These are phyloP conservation scores for Lachnellula cervina DNA, from an alignment of 2,329 filamentous ascomycete species.

Conservation along the genomic window DNA sequence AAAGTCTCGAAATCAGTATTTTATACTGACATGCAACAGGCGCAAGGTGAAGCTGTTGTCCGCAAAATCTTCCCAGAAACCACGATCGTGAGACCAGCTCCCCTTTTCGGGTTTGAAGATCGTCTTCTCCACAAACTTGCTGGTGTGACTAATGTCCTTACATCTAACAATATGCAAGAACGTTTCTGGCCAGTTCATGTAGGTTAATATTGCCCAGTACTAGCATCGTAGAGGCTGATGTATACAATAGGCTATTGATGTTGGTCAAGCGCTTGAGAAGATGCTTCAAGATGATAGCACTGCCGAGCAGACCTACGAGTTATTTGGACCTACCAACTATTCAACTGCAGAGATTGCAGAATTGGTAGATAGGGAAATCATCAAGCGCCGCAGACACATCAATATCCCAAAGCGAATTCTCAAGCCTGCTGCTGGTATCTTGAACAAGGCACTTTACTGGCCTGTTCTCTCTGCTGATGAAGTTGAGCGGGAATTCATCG, in stretches of 20 bases:
- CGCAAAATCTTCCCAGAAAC: slow-evolving; percentile 93
- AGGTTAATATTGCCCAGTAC: slow-evolving; percentile 27
- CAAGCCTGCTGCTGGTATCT: slow-evolving; percentile 65
- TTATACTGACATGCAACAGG: slow-evolving; percentile 41
- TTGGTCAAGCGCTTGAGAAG: slow-evolving; percentile 79
- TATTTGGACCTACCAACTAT: slow-evolving; percentile 92
- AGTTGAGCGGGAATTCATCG: slow-evolving; percentile 86
- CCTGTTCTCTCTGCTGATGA: slow-evolving; percentile 76
- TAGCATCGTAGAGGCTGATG: not conserved
- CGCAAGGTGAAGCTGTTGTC: slow-evolving; percentile 73
- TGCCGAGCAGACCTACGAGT: slow-evolving; percentile 84
- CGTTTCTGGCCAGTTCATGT: slow-evolving; percentile 88
- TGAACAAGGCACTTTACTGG: slow-evolving; percentile 90
- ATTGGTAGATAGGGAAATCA: slow-evolving; percentile 86
- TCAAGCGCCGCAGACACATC: slow-evolving; percentile 83
- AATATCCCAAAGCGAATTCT: slow-evolving; percentile 80
- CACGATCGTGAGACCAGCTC: slow-evolving; percentile 90
- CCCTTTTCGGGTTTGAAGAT: slow-evolving; percentile 94
- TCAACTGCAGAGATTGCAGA: slow-evolving; percentile 80
- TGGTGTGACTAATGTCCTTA: slow-evolving; percentile 73
- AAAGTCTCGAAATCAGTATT: slow-evolving; percentile 1
- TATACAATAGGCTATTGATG: slow-evolving; percentile 69
- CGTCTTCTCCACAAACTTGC: slow-evolving; percentile 83
- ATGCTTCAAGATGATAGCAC: slow-evolving; percentile 92
- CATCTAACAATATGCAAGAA: slow-evolving; percentile 90